A percentile compares a stretch with the other conserved stretches of the same genome.
Evolutionary conservation across 2,329 filamentous ascomycete species (phyloP).

Genomic region (Colletotrichum karsti): DNA sequence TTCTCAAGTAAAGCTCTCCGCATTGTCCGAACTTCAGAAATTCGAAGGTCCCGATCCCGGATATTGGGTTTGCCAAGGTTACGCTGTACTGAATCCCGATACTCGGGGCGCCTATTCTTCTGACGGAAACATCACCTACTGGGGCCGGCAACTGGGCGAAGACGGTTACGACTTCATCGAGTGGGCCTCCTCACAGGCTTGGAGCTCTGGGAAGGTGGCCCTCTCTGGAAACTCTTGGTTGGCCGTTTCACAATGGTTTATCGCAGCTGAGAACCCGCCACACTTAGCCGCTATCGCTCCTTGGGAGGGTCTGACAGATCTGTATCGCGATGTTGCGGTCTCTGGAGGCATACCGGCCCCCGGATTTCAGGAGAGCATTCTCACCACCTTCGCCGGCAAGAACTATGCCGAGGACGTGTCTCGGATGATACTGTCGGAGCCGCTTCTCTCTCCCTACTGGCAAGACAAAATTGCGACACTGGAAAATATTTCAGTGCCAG

Average conservation of each 20-base stretch:
- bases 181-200: neutral
- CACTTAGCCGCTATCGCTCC: neutral
- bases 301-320: neutral
- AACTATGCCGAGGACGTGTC: neutral
- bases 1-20: neutral
- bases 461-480: neutral
- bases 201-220: neutral
- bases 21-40: neutral
- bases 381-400: neutral
- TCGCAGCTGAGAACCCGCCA: neutral
- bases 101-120: neutral
- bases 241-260: neutral
- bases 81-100: neutral
- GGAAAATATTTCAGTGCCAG: neutral
- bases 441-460: neutral
- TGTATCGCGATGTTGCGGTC: neutral
- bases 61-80: neutral
- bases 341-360: neutral
- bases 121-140: neutral
- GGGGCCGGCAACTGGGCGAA: neutral
- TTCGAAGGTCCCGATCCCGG: neutral
- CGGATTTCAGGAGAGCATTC: neutral
- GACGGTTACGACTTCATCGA: neutral
- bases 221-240: neutral
- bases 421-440: neutral